These are phyloP conservation scores for Schoenoplectus tabernaemontani DNA, from an alignment of 202 grass and related monocot genomes.

Conservation along the genomic window DNA sequence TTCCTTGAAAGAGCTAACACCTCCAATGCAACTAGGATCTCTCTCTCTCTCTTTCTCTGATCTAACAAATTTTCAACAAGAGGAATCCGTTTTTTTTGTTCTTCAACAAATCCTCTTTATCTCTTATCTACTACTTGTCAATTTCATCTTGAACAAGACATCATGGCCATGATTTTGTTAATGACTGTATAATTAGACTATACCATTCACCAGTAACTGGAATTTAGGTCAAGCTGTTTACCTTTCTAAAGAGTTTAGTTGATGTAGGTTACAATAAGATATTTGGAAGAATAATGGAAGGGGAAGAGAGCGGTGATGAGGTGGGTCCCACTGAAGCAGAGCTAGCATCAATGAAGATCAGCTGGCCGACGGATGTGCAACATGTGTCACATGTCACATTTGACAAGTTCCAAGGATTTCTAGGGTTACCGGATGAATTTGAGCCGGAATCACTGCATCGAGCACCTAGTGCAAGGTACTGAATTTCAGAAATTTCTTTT, in stretches of 20 bases:
- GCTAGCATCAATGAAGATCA: slow-evolving; percentile 41
- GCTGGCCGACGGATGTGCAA: slow-evolving; percentile 64
- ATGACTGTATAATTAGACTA: background rate
- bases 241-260: background rate
- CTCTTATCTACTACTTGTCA: background rate
- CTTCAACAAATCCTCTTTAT: background rate
- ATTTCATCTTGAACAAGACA: background rate
- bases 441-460: slow-evolving; percentile 23
- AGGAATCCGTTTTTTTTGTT: background rate
- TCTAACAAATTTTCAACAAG: background rate
- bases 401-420: slow-evolving; percentile 71
- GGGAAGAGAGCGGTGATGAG: slow-evolving; percentile 10
- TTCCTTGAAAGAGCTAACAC: background rate
- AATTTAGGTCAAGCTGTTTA: slow-evolving; percentile 11
- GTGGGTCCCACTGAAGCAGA: background rate
- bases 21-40: background rate
- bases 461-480: slow-evolving; percentile 43
- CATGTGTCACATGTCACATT: slow-evolving; percentile 76
- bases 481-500: background rate
- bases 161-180: slow-evolving; percentile 10
- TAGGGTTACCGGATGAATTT: slow-evolving; percentile 52
- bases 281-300: slow-evolving; percentile 11
- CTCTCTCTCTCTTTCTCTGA: background rate
- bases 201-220: background rate
- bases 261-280: background rate